A percentile compares a stretch with the other conserved stretches of the same genome.
These are phyloP conservation scores for Blastomyces gilchristii DNA, from an alignment of 2,329 filamentous ascomycete species.

Conservation along the genomic window DNA sequence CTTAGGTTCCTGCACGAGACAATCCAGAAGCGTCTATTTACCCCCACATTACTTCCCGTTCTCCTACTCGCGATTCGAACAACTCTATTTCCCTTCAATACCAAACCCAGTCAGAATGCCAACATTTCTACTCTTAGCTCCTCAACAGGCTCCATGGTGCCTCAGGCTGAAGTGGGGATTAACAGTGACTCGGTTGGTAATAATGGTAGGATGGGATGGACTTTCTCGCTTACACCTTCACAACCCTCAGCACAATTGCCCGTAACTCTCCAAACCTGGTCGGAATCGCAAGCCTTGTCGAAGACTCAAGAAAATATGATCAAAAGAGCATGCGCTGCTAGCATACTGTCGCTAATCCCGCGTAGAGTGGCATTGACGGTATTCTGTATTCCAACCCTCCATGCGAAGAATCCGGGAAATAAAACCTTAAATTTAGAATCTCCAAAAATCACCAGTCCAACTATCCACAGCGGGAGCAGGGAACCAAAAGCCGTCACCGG, in stretches of 20 bases:
- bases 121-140: not conserved
- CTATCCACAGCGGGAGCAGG: conserved; percentile 1
- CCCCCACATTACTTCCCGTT: conserved; percentile 54
- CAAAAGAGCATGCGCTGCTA: conserved; percentile 36
- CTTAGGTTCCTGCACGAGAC: conserved; percentile 37
- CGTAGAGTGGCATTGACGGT: conserved; percentile 32
- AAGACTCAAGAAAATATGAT: conserved; percentile 29
- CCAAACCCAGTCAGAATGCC: conserved; percentile 7
- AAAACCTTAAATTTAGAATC: not conserved
- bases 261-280: conserved; percentile 7
- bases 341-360: conserved; percentile 35
- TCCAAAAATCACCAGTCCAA: not conserved
- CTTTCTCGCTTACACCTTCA: conserved; percentile 10
- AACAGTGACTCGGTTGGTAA: conserved; percentile 13
- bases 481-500: not conserved
- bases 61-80: conserved; percentile 54
- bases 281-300: conserved; percentile 18
- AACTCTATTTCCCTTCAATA: conserved; percentile 62
- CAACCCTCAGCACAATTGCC: conserved; percentile 11
- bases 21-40: conserved; percentile 52
- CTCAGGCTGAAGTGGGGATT: conserved; percentile 18
- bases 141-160: conserved; percentile 7
- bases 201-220: conserved; percentile 2
- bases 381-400: conserved; percentile 11
- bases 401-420: not conserved